Evolutionary conservation across 2,329 filamentous ascomycete species (phyloP), one percentile per base, ranked within the genome.

Genomic region (Fusarium veterinarium): DNA sequence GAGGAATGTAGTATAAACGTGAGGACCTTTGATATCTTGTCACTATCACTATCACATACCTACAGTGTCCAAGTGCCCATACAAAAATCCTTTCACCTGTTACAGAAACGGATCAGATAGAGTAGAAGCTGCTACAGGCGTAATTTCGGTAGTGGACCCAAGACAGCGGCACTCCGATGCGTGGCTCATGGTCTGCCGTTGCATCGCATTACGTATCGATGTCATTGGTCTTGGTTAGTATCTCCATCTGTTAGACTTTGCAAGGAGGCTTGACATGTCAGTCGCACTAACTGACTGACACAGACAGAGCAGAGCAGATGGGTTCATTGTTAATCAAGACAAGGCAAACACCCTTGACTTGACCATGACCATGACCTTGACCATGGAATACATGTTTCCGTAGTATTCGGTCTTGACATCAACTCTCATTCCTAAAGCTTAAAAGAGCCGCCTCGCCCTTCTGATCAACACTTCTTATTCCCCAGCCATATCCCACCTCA

Each of bases 121-220:
- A 75, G 72, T 67, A 42, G 40, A 60, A 67, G 28, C 40, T 67
- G 64, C 57, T 63, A 75, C 70, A 69, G 30, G 20, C 30, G 71
- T 23, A 76, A 76, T 74, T 68, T 76, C 62, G 62, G 60, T 16
- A 63, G 73, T 75, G 73, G 75, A 70, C 58, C 61, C 44, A 63
- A 62, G 67, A 61, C 48, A 48, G 35, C 60, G 71, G 70, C 42
- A 38, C 62, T 52, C 56, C 53, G 25, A 60, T 52, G 41, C 4
- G 49, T 33, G 33, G 31, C 23, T 30, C 19, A 58, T 49, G 23
- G 48, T 41, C 35, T 60, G 40, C 51, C 57, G 67, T 70, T 71
- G 53, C 62, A 69, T 67, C 41, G 25, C 52, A 56, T 72, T 66
- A 70, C 60, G 51, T 65, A 60, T 60, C 52, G 6, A 56, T 56